Evolutionary conservation across 257 asterid genomes (phyloP).

Genomic region (Knoxia roxburghii): DNA sequence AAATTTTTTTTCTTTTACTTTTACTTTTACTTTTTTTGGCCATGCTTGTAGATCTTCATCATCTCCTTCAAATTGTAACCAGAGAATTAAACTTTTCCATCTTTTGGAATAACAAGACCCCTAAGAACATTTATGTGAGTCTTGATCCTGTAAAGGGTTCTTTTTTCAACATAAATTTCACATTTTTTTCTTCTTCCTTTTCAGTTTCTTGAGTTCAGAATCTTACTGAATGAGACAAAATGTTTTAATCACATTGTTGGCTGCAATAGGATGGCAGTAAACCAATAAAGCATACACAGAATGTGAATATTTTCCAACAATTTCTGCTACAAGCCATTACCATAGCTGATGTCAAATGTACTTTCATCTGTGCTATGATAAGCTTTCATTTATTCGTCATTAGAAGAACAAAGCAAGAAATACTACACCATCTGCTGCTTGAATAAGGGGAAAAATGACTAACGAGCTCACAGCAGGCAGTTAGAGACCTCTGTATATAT

Average conservation of each 20-base stretch:
- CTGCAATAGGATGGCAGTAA: too few relatives aligned
- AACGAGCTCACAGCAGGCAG: background rate
- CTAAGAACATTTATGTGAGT: background rate
- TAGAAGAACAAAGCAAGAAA: too few relatives aligned
- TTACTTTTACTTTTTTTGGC: background rate
- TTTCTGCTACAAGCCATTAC: background rate
- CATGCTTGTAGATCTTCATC: slow-evolving; percentile 37
- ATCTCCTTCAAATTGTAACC: slow-evolving; percentile 34
- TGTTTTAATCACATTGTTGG: too few relatives aligned
- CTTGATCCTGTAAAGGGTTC: background rate
- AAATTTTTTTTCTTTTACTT: background rate
- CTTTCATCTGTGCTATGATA: background rate
- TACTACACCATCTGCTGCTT: background rate
- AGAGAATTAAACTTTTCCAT: slow-evolving; percentile 34
- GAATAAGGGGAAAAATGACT: background rate
- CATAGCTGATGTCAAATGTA: background rate
- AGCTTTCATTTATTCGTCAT: background rate
- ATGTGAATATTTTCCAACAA: background rate
- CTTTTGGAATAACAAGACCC: slow-evolving; percentile 16
- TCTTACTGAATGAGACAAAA: background rate
- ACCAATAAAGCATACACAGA: too few relatives aligned
- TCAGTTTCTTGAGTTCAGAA: background rate
- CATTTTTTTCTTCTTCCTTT: background rate
- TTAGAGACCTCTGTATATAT: too few relatives aligned
- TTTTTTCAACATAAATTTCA: background rate